A percentile compares a stretch with the other conserved stretches of the same genome.
Conservation (phyloP, 345 rosid species). For the Camelina laxa region DNA sequence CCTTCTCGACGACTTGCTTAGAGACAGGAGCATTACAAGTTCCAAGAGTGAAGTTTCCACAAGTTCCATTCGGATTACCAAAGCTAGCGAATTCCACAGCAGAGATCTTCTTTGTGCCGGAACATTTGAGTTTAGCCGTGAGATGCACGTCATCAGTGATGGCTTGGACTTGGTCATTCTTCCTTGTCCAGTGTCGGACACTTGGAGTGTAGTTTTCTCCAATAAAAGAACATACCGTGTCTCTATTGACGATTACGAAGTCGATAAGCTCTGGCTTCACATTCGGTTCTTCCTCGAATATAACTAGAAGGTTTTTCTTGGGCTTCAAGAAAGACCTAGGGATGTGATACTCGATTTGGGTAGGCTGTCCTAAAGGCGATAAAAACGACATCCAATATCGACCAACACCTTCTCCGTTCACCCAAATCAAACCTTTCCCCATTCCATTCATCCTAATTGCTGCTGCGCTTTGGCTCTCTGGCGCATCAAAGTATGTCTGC, state of each 20-base stretch:
- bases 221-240: conserved; percentile 71
- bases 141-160: conserved; percentile 49
- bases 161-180: conserved; percentile 43
- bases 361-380: conserved; percentile 67
- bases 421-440: conserved; percentile 88
- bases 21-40: conserved; percentile 57
- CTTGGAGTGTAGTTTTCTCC: conserved; percentile 66
- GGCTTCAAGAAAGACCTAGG: conserved; percentile 81
- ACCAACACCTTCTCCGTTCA: conserved; percentile 83
- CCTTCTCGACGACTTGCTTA: conserved; percentile 70
- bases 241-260: conserved; percentile 60
- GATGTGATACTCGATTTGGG: conserved; percentile 85
- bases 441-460: conserved; percentile 63
- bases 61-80: conserved; percentile 75
- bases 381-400: conserved; percentile 79
- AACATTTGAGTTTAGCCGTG: conserved; percentile 58
- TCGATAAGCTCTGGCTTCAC: conserved; percentile 58
- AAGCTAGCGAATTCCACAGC: conserved; percentile 81
- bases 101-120: conserved; percentile 52
- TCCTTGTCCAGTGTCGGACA: conserved; percentile 59
- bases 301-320: conserved; percentile 62
- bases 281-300: conserved; percentile 72
- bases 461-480: conserved; percentile 66
- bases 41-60: conserved; percentile 62
- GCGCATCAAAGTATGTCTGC: conserved; percentile 71